Conservation (phyloP, 2,329 filamentous ascomycete genomes). For the Ascochyta koolunga region DNA sequence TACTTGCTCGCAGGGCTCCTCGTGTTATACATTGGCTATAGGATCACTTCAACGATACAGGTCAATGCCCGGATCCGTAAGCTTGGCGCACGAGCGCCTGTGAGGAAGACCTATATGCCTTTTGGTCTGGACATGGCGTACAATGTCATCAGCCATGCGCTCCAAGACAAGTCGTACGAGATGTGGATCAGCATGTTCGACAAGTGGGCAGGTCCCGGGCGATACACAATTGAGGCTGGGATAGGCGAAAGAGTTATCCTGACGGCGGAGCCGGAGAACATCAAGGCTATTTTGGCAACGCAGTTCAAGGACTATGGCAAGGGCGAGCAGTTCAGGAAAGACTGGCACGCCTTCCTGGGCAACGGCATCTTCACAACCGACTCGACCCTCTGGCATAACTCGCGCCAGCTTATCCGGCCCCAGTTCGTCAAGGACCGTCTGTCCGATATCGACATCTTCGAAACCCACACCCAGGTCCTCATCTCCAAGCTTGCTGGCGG, state of each 20-base stretch:
- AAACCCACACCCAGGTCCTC: conserved; percentile 76
- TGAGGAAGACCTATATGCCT: conserved; percentile 47
- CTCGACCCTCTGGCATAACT: conserved; percentile 77
- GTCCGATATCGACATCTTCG: conserved; percentile 80
- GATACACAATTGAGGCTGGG: conserved; percentile 66
- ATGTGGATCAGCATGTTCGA: conserved; percentile 65
- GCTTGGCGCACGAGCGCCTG: conserved; percentile 55
- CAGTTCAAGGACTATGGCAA: conserved; percentile 89
- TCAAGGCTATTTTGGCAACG: conserved; percentile 87
- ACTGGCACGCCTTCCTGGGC: conserved; percentile 78
- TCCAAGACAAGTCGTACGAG: conserved; percentile 63
- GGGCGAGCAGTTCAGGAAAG: conserved; percentile 72
- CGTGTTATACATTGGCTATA: conserved; percentile 30
- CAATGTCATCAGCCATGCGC: conserved; percentile 60
- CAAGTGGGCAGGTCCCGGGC: conserved; percentile 41
- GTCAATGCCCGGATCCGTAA: conserved; percentile 47
- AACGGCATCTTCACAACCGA: conserved; percentile 77
- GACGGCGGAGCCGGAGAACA: conserved; percentile 85
- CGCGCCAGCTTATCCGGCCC: conserved; percentile 80
- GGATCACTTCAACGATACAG: conserved; percentile 25
- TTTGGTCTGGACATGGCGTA: conserved; percentile 69
- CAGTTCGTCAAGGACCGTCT: conserved; percentile 88
- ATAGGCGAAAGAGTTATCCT: conserved; percentile 69
- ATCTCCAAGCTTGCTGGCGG: conserved; percentile 65
- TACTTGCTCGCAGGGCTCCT: conserved; percentile 31